Percentiles rank a stretch among this genome's conserved stretches.
These are phyloP conservation scores for Candida tallmaniae DNA, from an alignment of 805 yeast species.

Conservation along the genomic window DNA sequence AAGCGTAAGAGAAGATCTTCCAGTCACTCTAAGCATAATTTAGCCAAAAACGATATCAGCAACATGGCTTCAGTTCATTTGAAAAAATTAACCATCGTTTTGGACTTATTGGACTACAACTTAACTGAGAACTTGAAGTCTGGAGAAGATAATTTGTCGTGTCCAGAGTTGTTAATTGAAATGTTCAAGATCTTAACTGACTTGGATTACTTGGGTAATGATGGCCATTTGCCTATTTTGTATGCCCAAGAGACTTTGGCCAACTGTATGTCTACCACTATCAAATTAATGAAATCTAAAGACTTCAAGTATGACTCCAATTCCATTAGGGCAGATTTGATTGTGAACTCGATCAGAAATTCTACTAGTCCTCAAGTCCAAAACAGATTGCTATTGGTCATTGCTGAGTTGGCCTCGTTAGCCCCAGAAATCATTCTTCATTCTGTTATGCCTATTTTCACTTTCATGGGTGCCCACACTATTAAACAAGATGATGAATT, in stretches of 20 bases:
- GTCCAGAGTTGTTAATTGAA: constrained; percentile 45
- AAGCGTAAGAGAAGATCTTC: constrained; percentile 83
- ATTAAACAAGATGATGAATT: constrained; percentile 95
- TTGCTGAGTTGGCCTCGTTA: constrained; percentile 80
- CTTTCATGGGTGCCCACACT: constrained; percentile 98
- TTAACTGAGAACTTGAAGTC: constrained; percentile 27
- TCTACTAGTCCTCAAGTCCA: constrained; percentile 93
- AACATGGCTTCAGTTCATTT: constrained; percentile 74
- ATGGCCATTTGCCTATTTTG: constrained; percentile 85
- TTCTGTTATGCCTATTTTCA: constrained; percentile 98
- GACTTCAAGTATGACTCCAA: constrained; percentile 49
- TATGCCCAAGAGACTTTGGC: constrained; percentile 91
- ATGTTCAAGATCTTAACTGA: constrained; percentile 65
- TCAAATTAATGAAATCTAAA: constrained; percentile 46
- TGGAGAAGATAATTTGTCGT: constrained; percentile 19
- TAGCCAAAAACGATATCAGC: constrained; percentile 65
- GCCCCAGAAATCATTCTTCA: constrained; percentile 91
- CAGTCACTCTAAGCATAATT: constrained; percentile 69
- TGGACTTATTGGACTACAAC: constrained; percentile 69
- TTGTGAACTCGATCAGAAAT: constrained; percentile 86
- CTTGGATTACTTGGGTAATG: constrained; percentile 79
- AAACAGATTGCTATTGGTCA: constrained; percentile 76
- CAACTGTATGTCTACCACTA: constrained; percentile 71
- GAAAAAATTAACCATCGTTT: constrained; percentile 67
- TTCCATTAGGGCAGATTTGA: constrained; percentile 78